Base-by-base conservation (phyloP, 2,329 filamentous ascomycete genomes). In the Botrytis squamosa region DNA sequence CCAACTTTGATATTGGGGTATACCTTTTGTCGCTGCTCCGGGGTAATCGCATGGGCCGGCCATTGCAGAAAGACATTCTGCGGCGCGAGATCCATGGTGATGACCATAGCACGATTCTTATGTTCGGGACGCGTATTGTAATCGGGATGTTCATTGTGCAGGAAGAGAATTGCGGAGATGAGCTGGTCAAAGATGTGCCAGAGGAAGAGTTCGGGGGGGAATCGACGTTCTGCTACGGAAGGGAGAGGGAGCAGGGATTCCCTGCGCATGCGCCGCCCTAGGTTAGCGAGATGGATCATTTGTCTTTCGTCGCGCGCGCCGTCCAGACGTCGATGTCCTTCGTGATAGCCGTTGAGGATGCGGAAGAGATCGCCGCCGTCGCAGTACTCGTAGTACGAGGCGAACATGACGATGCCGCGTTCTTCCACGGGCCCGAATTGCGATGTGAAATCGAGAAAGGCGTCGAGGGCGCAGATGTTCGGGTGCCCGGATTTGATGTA, bases 71-170 rank as follows among this genome's bases (percentile, higher is more conserved):
- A 71, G 18, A 64, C n/a, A 33, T 71, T 71, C 14, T 29, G 18
- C 10, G 33, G 29, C 1, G 25, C 8, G 25, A 71, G 25, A 63
- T 71, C 69, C 33, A 16, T 16, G 0, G 29, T 42, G 18, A 71
- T 25, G 8, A 64, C 16, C 46, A 44, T 49, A 0, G 29, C 40
- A 8, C 40, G 18, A 25, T 14, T 38, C 8, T 18, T 8, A 10
- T 46, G 42, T 29, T 63, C 57, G 0, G 29, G n/a, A 3, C 14
- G 46, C 1, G 22, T n/a, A 8, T n/a, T 40, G n/a, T 63, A 71
- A 29, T 71, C 69, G 14, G 57, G 57, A n/a, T 71, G 57, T 38
- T 71, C 69, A n/a, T 64, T 64, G 25, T 71, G 69, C 1, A 71
- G 33, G n/a, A 71, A 71, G 6, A 60, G 57, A 25, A 71, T 25